These are phyloP conservation scores for Globisporangium emineosum DNA, from an alignment of 352 stramenopile species.

Conservation along the genomic window DNA sequence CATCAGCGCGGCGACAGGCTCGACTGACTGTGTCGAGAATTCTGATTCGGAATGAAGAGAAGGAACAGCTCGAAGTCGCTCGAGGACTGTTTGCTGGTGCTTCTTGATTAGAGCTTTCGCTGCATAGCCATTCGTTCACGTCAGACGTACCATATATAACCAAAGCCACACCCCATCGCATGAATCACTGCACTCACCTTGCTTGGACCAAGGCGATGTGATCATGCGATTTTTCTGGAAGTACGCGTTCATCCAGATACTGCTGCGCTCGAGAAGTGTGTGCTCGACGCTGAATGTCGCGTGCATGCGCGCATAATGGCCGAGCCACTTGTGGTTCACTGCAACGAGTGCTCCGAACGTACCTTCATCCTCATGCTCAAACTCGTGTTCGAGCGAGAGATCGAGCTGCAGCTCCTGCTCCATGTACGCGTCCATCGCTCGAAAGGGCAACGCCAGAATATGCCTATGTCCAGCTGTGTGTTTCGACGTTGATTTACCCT, in stretches of 20 bases:
- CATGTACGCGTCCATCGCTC: slow-evolving; percentile 15
- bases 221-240: slow-evolving; percentile 80
- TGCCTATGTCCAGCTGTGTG: background rate
- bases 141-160: background rate
- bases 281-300: slow-evolving; percentile 52
- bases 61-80: slow-evolving; percentile 34
- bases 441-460: background rate
- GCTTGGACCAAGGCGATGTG: slow-evolving; percentile 49
- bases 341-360: slow-evolving; percentile 49
- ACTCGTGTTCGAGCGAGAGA: slow-evolving; percentile 24
- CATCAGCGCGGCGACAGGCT: slow-evolving; percentile 64
- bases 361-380: slow-evolving; percentile 25
- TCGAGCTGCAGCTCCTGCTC: slow-evolving; percentile 34
- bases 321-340: slow-evolving; percentile 65
- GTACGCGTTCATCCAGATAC: slow-evolving; percentile 77
- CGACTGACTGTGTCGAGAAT: slow-evolving; percentile 44
- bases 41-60: slow-evolving; percentile 41
- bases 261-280: slow-evolving; percentile 59
- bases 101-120: slow-evolving; percentile 52
- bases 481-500: background rate
- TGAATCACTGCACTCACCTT: slow-evolving; percentile 28
- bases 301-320: slow-evolving; percentile 53
- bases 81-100: slow-evolving; percentile 41
- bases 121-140: slow-evolving; percentile 11
- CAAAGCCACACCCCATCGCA: background rate